Evolutionary conservation across 179 eudicot species (phyloP), one percentile per base, ranked within the genome.

Genomic region (Camellia oleifera): DNA sequence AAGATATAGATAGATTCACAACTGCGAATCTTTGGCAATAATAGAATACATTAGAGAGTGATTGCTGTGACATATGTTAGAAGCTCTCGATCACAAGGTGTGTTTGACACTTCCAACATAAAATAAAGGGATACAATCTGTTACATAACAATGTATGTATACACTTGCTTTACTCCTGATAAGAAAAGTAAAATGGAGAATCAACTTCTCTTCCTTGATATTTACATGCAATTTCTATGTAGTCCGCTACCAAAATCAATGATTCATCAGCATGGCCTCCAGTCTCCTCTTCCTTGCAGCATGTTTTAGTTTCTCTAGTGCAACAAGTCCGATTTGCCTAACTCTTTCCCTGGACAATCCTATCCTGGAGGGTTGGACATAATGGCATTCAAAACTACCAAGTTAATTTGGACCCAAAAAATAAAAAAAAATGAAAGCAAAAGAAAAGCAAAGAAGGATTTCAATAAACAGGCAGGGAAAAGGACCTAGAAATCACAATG

Each of bases 341-440:
- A 95, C 97, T 86, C 97, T 89, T 83, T 93, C 98, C 80, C 97
- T 89, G 4, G 97, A 95, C 87, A 95, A 85, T 74, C 98, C 97
- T 6, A 95, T 92, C 92, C 97, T 95, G 93, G 72, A 87, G 57
- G 18, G 26, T 81, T 61, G n/a, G 13, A 72, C 10, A 69, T 20
- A 40, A 14, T 5, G 56, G 62, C 56, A 32, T 32, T 26, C 15
- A 79, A 65, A 75, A 32, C 72, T 4, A 77, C 46, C 7, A 20
- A 77, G 4, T 72, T 8, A 42, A 18, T 50, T 53, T 67, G 32
- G 71, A 7, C 1, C 40, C 40, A 17, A 75, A 20, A 50, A 2
- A 20, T 20, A 20, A 20, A 14, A 12, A 7, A 6, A 17, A 3
- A 60, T 9, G 20, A 4, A 12, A 10, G 17, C 18, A 18, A 0